A percentile compares a stretch with the other conserved stretches of the same genome.
Conservation (phyloP, 495 filamentous ascomycete genomes). For the Penicillium waksmanii region DNA sequence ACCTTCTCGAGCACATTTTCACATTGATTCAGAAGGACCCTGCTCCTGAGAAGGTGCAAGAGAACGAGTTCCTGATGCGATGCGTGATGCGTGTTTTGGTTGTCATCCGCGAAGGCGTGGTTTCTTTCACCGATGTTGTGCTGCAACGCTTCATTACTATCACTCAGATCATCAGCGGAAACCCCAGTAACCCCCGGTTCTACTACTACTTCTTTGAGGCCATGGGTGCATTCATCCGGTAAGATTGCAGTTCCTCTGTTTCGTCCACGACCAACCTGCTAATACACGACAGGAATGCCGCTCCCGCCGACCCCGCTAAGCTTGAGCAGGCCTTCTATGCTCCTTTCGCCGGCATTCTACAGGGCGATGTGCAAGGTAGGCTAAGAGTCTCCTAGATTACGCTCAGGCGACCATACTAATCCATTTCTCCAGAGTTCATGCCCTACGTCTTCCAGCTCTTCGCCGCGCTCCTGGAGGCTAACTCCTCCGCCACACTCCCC, state of each 20-base stretch:
- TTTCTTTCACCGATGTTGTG: slow-evolving; percentile 70
- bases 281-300: slow-evolving; percentile 59
- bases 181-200: slow-evolving; percentile 96
- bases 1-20: slow-evolving; percentile 91
- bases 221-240: slow-evolving; percentile 91
- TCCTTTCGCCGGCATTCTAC: slow-evolving; percentile 75
- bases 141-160: slow-evolving; percentile 81
- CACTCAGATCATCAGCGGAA: slow-evolving; percentile 82
- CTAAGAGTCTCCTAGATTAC: neutral
- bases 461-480: slow-evolving; percentile 82
- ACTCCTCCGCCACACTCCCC: slow-evolving; percentile 71
- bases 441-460: slow-evolving; percentile 98
- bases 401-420: slow-evolving; percentile 21
- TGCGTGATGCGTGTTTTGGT: slow-evolving; percentile 97
- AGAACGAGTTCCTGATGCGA: slow-evolving; percentile 98
- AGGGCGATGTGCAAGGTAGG: slow-evolving; percentile 77
- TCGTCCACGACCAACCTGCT: slow-evolving; percentile 1
- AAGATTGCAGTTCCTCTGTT: neutral
- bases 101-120: slow-evolving; percentile 79
- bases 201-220: slow-evolving; percentile 98
- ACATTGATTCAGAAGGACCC: slow-evolving; percentile 78
- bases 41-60: slow-evolving; percentile 89
- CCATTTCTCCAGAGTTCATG: slow-evolving; percentile 70
- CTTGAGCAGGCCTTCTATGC: slow-evolving; percentile 77
- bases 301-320: slow-evolving; percentile 66